Evolutionary conservation across 352 stramenopile species (phyloP), one percentile per base, ranked within the genome.

Genomic region (Phytopythium oedochilum): DNA sequence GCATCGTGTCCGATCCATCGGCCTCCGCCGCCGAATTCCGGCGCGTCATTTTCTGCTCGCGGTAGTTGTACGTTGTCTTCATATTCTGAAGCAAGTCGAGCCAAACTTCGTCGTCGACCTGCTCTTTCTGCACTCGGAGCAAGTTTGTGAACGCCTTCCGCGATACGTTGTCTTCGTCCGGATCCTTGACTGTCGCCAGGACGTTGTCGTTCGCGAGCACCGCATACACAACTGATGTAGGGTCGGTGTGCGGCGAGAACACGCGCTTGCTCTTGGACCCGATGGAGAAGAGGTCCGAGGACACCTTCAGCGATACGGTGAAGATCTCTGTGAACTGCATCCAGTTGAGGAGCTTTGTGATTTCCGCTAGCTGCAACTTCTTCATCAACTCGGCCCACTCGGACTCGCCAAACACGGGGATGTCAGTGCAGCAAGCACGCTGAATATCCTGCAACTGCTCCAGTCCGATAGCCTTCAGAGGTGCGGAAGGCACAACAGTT

Each of bases 161-260:
- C 2, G 73, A 80, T 0, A 86, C 63, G 17, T 71, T 53, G 1
- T 70, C 54, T 18, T 78, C 63, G 1, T 66, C 55, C 0, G 51
- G 44, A 48, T 82, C 61, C 20, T 79, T 68, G 12, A 75, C 61
- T 36, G 68, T 66, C 8, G 63, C 64, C 9, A 80, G 38, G 0
- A 86, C 63, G 15, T 74, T 77, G 2, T 86, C 68, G 29, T 75
- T 81, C 23, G 75, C 75, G 17, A 86, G 45, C 12, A 72, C 62
- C 0, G 75, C 73, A 20, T 82, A 78, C 36, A 86, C 66, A 5
- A 78, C 64, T 0, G 68, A 66, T 3, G 60, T 45, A 15, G 75
- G 66, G 28, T 82, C 68, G 0, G 8, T 25, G 20, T 71, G 51
- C 3, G 62, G 54, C 3, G 56, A 50, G 43, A 74, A 80, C 2